Evolutionary conservation across 306 rosid species (phyloP).

Genomic region (Aeschynomene evenia): DNA sequence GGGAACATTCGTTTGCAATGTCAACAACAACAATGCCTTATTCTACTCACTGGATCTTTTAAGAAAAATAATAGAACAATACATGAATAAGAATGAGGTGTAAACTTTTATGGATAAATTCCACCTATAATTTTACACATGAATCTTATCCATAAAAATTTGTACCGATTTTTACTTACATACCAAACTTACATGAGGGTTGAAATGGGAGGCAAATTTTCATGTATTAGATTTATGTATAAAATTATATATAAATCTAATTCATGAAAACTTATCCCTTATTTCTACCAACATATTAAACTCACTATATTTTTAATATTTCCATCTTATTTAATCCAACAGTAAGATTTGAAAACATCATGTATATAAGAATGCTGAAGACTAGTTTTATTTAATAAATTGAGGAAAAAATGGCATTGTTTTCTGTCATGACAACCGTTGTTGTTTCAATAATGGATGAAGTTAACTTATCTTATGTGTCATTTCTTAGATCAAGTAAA

Average conservation of each 20-base stretch:
- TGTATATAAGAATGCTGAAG: not conserved
- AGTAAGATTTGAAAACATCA: not conserved
- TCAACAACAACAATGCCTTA: not conserved
- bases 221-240: not conserved
- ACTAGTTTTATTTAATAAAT: not conserved
- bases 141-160: too few species aligned
- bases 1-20: not conserved
- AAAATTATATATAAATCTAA: too few species aligned
- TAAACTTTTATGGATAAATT: too few species aligned
- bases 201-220: too few species aligned
- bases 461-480: not conserved
- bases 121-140: too few species aligned
- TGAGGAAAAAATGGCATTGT: not conserved
- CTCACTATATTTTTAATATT: not conserved
- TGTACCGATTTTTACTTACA: too few species aligned
- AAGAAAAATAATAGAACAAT: not conserved
- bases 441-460: slow-evolving; percentile 1
- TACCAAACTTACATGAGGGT: too few species aligned
- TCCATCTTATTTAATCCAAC: slow-evolving; percentile 6
- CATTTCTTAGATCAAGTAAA: slow-evolving; percentile 55
- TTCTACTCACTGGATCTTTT: not conserved
- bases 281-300: too few species aligned
- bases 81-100: not conserved
- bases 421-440: not conserved
- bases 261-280: too few species aligned